Evolutionary conservation across 805 yeast species (phyloP).

Genomic region (Starmerella apicola): DNA sequence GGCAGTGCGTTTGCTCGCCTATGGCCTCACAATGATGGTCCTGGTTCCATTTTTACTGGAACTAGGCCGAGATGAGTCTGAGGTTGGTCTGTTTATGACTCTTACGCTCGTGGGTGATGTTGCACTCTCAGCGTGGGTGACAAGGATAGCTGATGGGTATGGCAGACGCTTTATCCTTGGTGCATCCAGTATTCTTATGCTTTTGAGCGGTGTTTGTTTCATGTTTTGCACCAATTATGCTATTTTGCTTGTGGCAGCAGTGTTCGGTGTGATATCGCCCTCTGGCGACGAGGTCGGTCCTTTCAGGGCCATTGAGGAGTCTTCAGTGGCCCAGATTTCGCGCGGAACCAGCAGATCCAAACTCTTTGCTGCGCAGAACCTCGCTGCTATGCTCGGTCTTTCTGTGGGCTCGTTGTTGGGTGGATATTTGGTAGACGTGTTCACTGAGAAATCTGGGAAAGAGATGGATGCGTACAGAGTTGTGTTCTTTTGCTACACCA

Average conservation of each 20-base stretch:
- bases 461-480: constrained; percentile 37
- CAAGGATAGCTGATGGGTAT: constrained; percentile 63
- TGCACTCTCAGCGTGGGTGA: constrained; percentile 49
- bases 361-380: constrained; percentile 61
- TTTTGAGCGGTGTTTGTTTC: constrained; percentile 52
- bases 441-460: constrained; percentile 13
- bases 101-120: constrained; percentile 72
- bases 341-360: constrained; percentile 39
- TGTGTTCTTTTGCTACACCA: constrained; percentile 45
- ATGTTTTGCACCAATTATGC: constrained; percentile 42
- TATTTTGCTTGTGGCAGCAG: constrained; percentile 55
- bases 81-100: constrained; percentile 72
- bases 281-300: constrained; percentile 89
- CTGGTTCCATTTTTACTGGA: constrained; percentile 52
- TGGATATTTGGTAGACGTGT: constrained; percentile 45
- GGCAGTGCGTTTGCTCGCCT: constrained; percentile 57
- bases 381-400: constrained; percentile 57
- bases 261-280: constrained; percentile 77
- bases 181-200: constrained; percentile 56
- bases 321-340: constrained; percentile 68
- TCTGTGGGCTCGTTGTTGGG: constrained; percentile 59
- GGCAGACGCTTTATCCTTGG: constrained; percentile 58
- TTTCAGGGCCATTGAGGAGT: constrained; percentile 74
- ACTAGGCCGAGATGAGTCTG: constrained; percentile 41
- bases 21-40: constrained; percentile 70